Evolutionary conservation across 345 rosid genomes (phyloP), one percentile per base, ranked within the genome.

Genomic region (Viola odorata): DNA sequence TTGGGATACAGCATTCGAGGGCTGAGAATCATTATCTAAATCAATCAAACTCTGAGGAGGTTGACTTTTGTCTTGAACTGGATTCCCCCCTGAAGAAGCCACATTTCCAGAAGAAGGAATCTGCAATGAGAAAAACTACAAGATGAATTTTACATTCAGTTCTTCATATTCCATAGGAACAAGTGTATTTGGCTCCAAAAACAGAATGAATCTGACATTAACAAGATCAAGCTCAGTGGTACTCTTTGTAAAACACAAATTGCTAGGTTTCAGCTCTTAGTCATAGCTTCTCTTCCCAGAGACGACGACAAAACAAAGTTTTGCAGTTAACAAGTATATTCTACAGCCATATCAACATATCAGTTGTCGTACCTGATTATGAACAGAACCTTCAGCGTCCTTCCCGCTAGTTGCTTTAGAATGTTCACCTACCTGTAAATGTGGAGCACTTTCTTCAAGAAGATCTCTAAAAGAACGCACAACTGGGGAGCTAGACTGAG

Each of bases 41-140:
- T 78, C 73, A n/a, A 73, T 74, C 75, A 74, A 74, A 79, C 69
- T 79, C 52, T 53, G 72, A 48, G 70, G 62, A 64, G 57, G 63
- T 17, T 60, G 45, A 40, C 37, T 58, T 55, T 69, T 69, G 1
- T 63, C 44, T 53, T 81, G 73, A 38, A 53, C 42, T 23, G 70
- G 45, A 45, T 65, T 76, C 44, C 37, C 50, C 3, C 48, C 47
- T 2, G 41, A 39, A 63, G 74, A 40, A 39, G 17, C 55, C 71
- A 37, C 55, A 53, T 48, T 58, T 37, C 65, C 37, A 60, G 81
- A 67, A 45, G 65, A 11, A 39, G 45, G 63, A 49, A 66, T 72
- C 95, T 89, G 72, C 78, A 74, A 50, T 59, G 32, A 69, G 55
- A 17, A 70, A 50, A 15, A 17, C 7, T 8, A 37, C 3, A 8